Base-by-base conservation (phyloP, 331 rosid species). In the Phaseolus coccineus region DNA sequence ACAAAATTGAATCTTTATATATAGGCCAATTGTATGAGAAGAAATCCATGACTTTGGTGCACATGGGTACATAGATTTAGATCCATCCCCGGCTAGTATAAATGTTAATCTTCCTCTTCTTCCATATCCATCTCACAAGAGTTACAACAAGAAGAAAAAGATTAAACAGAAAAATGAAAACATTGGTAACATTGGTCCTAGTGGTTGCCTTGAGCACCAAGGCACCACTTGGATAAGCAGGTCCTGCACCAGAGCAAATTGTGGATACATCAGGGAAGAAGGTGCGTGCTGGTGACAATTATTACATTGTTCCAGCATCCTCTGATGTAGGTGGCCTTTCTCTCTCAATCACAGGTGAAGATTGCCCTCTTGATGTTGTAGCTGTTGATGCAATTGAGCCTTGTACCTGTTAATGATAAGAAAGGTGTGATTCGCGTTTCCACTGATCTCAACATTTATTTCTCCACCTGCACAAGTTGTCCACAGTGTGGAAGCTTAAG, bases 381-480 rank as follows among this genome's bases (percentile, higher is more conserved):
- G 80, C 72, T 1, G 73, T 16, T 0, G 84, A 77, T 52, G 78
- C 81, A 82, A 0, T 28, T 83, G 31, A 31, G 11, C 25, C 81
- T 89, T 1, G 13, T 55, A 2, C 91, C 85, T 0, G 52, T 80
- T 28, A 84, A 80, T 8, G 0, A 55, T 0, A 89, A 28, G 69
- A 72, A 85, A 67, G 83, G 87, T 0, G 66, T 73, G 0, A 51
- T 87, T 62, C 85, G 79, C 0, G 63, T 75, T 0, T 76, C 86
- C 40, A 82, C 87, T 5, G 91, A 87, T 76, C 82, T 80, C 10
- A 90, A 87, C 83, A 69, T 90, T 61, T 57, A 28, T 58, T 88
- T 83, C 86, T 1, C 80, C 6, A 58, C 73, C 0, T 7, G 10
- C 0, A 74, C 76, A 0, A 39, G 5, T n/a, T 82, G 85, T 76